Base-by-base conservation (phyloP, 352 stramenopile species). In the Discostella stelligera region DNA sequence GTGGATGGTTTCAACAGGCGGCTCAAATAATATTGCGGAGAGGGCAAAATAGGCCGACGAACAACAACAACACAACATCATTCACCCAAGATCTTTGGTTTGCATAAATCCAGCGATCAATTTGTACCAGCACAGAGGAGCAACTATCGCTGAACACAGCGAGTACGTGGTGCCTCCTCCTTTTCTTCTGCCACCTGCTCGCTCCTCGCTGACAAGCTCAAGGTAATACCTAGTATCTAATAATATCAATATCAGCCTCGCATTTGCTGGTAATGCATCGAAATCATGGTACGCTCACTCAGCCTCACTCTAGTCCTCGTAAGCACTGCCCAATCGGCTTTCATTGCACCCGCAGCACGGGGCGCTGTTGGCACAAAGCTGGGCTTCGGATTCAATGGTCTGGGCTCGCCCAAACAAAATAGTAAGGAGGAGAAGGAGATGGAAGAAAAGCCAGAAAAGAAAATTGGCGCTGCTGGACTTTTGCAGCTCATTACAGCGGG, bases 401-500 rank as follows among this genome's bases (percentile, higher is more conserved):
- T 71, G 2, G 66, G 61, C 63, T 65, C 44, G 3, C 72, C 18
- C n/a, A 55, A 74, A 21, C 66, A 82, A 23, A 66, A 81, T 25
- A 62, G 60, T 6, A 69, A 79, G 14, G 46, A 71, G 21, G 39
- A 16, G 16, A 30, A 20, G 2, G 59, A 79, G 25, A 32, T 32
- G 27, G 37, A 10, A 44, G 37, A 44, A 10, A 54, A 74, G n/a
- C 70, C 77, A 65, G 76, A 91, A 27, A 83, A 83, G 53, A 88
- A 89, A 58, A 89, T 91, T 61, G 68, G 73, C 56, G 52, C 83
- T 44, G 56, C 39, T 23, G 80, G 86, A 46, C 61, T 92, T 21
- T 20, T 87, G 13, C 86, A 92, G 66, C 58, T 92, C 13, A 89
- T 92, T n/a, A 88, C 86, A 62, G 86, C 86, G 16, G 86, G 86